Base-by-base conservation (phyloP, 73 alveolate genomes). In the Stentor roeselii region DNA sequence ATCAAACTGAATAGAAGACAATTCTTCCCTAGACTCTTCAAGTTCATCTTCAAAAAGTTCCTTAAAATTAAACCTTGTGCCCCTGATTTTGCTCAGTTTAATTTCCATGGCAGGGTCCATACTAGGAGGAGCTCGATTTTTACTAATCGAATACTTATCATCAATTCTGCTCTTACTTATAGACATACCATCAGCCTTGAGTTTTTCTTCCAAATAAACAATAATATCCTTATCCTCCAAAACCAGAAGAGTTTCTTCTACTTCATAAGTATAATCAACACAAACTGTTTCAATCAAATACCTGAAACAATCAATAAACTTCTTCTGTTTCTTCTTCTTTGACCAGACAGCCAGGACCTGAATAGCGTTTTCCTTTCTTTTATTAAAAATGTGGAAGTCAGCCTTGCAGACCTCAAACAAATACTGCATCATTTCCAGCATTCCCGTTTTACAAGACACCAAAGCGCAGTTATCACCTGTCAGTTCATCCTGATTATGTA, bases 391-490 rank as follows among this genome's bases (percentile, higher is more conserved):
- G 11, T 67, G 82, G 15, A 35, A 35, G 32, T 67, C 42, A 30
- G 42, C 82, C 27, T 31, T 31, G 27, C 11, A 15, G 1, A 30
- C 15, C 2, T 67, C 82, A 67, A 15, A 30, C 82, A 67, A 67
- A 1, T 35, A 67, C 32, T 67, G n/a, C 2, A 67, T 30, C 11
- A 67, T 15, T 15, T 67, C 38, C 32, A 67, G 11, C n/a, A 27
- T 30, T 35, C 82, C 82, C 31, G 42, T 67, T 67, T 67, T 67
- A 67, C 82, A 32, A 27, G 82, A 30, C 11, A 67, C 32, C 31
- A 67, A 35, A n/a, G 82, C 82, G 32, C 82, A 67, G 31, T 67
- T 67, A 27, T 67, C 82, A n/a, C 82, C 82, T 15, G 82, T 67
- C 11, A n/a, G 1, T 67, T 67, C 38, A 67, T 67, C 82, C 11